phyloP scores from a whole-genome alignment of 331 rosid species.

The Malus hybrid region DNA sequence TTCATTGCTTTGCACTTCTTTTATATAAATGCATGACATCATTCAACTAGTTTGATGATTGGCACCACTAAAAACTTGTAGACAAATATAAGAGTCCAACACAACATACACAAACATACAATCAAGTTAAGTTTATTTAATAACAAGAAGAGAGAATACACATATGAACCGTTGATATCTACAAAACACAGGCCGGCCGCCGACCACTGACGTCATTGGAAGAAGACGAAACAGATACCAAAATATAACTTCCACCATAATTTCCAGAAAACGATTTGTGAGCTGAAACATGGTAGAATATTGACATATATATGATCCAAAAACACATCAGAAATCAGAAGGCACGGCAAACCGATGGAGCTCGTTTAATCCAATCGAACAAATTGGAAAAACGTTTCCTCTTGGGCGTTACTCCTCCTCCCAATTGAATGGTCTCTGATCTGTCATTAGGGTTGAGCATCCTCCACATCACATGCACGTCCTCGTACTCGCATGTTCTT shows the following conservation, averaged over 20 bases:
- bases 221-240: neutral
- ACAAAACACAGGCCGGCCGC: neutral
- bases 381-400: slow-evolving; percentile 33
- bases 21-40: too few species aligned
- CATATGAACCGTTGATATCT: neutral
- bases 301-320: neutral
- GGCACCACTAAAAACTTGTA: neutral
- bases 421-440: slow-evolving; percentile 13
- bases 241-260: neutral
- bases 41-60: too few species aligned
- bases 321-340: slow-evolving; percentile 10
- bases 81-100: neutral
- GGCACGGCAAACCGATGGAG: slow-evolving; percentile 30
- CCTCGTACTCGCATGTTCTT: slow-evolving; percentile 66
- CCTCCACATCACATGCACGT: slow-evolving; percentile 90
- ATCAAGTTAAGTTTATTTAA: neutral
- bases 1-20: too few species aligned
- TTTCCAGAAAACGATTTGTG: neutral
- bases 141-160: neutral
- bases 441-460: slow-evolving; percentile 51
- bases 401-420: neutral
- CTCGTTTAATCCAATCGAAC: slow-evolving; percentile 45
- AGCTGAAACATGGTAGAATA: neutral
- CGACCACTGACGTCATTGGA: neutral
- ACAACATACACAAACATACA: neutral